Conservation (phyloP, 2,329 filamentous ascomycete species). For the Arthrobotrys megalospora region DNA sequence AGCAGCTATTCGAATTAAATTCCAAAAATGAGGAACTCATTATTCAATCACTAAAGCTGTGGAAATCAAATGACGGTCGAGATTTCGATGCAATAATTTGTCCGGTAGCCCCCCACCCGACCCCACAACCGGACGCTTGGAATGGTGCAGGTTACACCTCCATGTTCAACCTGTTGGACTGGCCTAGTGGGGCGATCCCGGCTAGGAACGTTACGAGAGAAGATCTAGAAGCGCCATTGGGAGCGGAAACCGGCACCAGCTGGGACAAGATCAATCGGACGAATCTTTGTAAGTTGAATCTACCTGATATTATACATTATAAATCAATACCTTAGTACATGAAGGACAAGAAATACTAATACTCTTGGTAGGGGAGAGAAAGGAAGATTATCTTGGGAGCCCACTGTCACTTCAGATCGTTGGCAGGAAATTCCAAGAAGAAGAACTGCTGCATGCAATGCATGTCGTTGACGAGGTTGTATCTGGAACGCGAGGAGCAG, state of each 20-base stretch:
- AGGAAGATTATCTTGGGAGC: constrained; percentile 70
- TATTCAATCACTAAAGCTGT: constrained; percentile 73
- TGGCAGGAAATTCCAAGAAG: constrained; percentile 72
- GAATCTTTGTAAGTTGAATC: constrained; percentile 49
- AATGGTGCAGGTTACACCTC: constrained; percentile 76
- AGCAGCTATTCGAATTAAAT: constrained; percentile 72
- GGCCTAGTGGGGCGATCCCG: constrained; percentile 70
- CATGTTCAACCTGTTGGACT: constrained; percentile 76
- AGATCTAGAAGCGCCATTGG: constrained; percentile 48
- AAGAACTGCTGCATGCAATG: constrained; percentile 70
- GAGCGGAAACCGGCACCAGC: constrained; percentile 42
- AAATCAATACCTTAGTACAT: constrained; percentile 7
- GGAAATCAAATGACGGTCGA: constrained; percentile 69
- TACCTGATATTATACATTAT: constrained; percentile 6
- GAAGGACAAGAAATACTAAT: constrained; percentile 31
- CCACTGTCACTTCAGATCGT: constrained; percentile 73
- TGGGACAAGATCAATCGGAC: constrained; percentile 58
- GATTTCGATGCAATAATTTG: constrained; percentile 76
- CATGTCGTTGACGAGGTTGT: constrained; percentile 66
- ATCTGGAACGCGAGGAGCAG: constrained; percentile 38
- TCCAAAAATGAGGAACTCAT: constrained; percentile 72
- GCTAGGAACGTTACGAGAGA: constrained; percentile 50
- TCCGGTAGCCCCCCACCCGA: constrained; percentile 76
- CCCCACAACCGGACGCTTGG: constrained; percentile 75
- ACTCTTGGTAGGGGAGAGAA: constrained; percentile 65